Base-by-base conservation (phyloP, 2,329 filamentous ascomycete genomes). In the Coccinonectria pachysandricola region DNA sequence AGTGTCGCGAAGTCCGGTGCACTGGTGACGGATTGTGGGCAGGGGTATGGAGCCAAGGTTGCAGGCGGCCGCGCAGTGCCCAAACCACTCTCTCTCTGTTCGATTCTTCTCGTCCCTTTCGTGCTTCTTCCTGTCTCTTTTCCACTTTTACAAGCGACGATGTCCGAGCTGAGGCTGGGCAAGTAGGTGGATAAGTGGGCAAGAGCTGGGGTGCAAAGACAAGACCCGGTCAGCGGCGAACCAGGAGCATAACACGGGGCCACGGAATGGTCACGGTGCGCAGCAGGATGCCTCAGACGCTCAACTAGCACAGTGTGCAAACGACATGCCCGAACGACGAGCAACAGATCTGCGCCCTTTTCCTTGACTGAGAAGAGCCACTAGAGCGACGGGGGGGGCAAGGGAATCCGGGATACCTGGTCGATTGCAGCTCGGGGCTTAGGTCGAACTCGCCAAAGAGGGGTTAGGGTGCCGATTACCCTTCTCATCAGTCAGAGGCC, bases 331-430 rank as follows among this genome's bases (percentile, higher is more conserved):
- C 39, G 35, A 28, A 37, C 21, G 24, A 34, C 21, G 32, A 26
- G 33, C 33, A 44, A 40, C 28, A 48, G 48, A 51, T 51, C 48
- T 51, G 45, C 48, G 48, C 34, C 33, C 41, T 47, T 46, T 45
- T 45, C 30, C 31, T 35, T 27, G 27, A 26, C 15, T 28, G 36
- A 32, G 19, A 33, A 49, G 21, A 33, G 21, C 15, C 19, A 18
- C 25, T 17, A 28, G 40, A 39, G 35, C 34, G 26, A 27, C 20
- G 26, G 33, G 35, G 35, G 17, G 17, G 17, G 17, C 17, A 19
- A n/a, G 36, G 39, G 39, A 31, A 34, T 32, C 39, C 39, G 43
- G 45, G 45, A 34, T 48, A 24, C 21, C 35, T 39, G 32, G 44
- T 34, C 36, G 31, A 38, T 38, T 43, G 44, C 41, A 46, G 39